Evolutionary conservation across 139 green algal species (phyloP).

Genomic region (Auxenochlorella pyrenoidosa): DNA sequence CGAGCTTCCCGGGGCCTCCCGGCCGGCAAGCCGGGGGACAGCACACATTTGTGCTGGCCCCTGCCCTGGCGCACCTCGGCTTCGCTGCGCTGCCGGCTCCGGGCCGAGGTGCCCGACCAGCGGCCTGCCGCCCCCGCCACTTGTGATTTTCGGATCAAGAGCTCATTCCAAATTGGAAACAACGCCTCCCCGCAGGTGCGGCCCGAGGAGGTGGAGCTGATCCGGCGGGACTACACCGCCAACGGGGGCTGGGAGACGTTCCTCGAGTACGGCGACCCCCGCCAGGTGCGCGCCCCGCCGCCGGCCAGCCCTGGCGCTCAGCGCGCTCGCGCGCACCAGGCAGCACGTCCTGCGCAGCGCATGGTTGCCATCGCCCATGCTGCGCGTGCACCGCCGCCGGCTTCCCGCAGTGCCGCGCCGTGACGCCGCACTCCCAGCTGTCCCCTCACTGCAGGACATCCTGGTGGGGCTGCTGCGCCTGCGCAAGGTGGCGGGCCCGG

Average conservation of each 20-base stretch:
- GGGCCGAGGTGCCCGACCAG: no score
- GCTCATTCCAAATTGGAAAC: not conserved
- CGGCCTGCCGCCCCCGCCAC: no score
- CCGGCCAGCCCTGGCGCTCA: no score
- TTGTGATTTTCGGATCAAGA: no score
- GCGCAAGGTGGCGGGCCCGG: slow-evolving; percentile 58
- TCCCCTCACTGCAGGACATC: slow-evolving; percentile 84
- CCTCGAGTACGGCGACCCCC: slow-evolving; percentile 92
- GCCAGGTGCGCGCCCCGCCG: not conserved
- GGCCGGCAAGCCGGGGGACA: no score
- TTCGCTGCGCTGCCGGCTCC: no score
- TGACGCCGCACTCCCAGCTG: no score
- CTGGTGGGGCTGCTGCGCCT: slow-evolving; percentile 94
- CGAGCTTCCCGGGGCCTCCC: no score
- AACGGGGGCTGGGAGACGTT: slow-evolving; percentile 99
- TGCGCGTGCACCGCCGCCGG: no score
- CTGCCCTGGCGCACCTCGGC: no score
- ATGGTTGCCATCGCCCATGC: not conserved
- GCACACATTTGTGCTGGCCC: no score
- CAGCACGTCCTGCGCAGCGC: not conserved
- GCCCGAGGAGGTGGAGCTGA: slow-evolving; percentile 92
- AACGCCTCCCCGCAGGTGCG: slow-evolving; percentile 50
- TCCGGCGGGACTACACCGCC: slow-evolving; percentile 93
- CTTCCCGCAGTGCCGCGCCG: no score
- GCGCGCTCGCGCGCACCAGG: not conserved